These are phyloP conservation scores for Rhodosporidiobolus odoratus DNA, from an alignment of 768 basidiomycete genomes.

Conservation along the genomic window DNA sequence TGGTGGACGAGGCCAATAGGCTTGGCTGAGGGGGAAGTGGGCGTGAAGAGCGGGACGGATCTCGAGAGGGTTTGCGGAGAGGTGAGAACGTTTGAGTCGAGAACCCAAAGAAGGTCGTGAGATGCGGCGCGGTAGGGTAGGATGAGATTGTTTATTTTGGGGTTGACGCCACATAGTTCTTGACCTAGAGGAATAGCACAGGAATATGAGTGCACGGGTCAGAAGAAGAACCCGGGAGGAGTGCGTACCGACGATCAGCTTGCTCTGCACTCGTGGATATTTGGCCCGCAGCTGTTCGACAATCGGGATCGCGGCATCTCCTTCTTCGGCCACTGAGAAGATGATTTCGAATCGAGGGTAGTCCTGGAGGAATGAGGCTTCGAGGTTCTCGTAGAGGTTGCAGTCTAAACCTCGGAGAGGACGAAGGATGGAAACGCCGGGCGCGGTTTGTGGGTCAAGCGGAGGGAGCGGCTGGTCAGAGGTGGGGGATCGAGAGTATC, in stretches of 20 bases:
- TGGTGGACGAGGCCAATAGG: constrained; percentile 83
- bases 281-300: constrained; percentile 70
- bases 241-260: constrained; percentile 66
- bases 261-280: constrained; percentile 69
- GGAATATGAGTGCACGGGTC: neutral
- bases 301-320: constrained; percentile 80
- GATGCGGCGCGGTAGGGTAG: constrained; percentile 72
- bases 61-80: constrained; percentile 72
- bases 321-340: constrained; percentile 79
- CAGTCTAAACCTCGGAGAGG: constrained; percentile 92
- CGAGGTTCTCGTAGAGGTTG: constrained; percentile 92
- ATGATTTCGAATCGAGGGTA: constrained; percentile 82
- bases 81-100: constrained; percentile 89
- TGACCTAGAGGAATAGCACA: constrained; percentile 56
- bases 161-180: constrained; percentile 81
- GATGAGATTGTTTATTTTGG: constrained; percentile 94
- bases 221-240: neutral
- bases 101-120: constrained; percentile 89
- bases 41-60: constrained; percentile 60
- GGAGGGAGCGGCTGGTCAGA: constrained; percentile 54
- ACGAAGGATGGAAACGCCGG: constrained; percentile 88
- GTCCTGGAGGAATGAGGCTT: constrained; percentile 84
- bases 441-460: constrained; percentile 45
- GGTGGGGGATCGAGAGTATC: constrained; percentile 69
- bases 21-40: constrained; percentile 49